Evolutionary conservation across 495 filamentous ascomycete species (phyloP), one percentile per base, ranked within the genome.

Genomic region (Gamarada debralockiae): DNA sequence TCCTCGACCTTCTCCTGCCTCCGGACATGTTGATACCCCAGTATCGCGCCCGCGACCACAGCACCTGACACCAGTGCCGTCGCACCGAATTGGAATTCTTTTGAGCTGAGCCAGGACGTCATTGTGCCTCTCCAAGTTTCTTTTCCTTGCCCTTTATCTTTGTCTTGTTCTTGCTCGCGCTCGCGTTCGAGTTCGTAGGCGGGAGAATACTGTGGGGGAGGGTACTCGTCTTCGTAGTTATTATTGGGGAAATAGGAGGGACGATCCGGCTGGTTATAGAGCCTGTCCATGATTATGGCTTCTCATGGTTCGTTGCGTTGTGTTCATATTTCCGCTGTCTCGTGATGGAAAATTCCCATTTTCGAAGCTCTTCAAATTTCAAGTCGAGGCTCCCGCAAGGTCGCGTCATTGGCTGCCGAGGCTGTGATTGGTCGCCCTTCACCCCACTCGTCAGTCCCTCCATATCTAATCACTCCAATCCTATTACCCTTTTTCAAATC

Each of bases 31-130:
- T 93, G 89, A 57, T 84, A 87, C 38, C 85, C 81, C 46, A 89
- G 72, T 33, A 96, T 84, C 10, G 81, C 74, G 34, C 79, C 75
- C 9, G 87, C 89, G 23, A 89, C 87, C 24, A 87, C 78, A 31
- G 82, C 81, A 20, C 87, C 89, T 0, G 88, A 92, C 4, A 88
- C 69, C 5, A 91, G 70, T 4, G 89, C 89, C 0, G 88, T 89
- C 14, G 86, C 81, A 18, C 81, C 83, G 44, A 96, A 76, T 67
- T 92, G 90, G 2, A 74, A 73, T 17, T 64, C 40, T 13, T 21
- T 38, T 3, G 44, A 48, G 51, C 77, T 71, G 52, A 85, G 56
- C 79, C 78, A 84, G 21, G 76, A 76, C 15, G 79, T 70, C 79
- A 83, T 84, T 53, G 55, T 62, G 43, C 10, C 27, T 29, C 27